phyloP scores from a whole-genome alignment of 805 yeast species.

The Sungouiozyma intestinalis region DNA sequence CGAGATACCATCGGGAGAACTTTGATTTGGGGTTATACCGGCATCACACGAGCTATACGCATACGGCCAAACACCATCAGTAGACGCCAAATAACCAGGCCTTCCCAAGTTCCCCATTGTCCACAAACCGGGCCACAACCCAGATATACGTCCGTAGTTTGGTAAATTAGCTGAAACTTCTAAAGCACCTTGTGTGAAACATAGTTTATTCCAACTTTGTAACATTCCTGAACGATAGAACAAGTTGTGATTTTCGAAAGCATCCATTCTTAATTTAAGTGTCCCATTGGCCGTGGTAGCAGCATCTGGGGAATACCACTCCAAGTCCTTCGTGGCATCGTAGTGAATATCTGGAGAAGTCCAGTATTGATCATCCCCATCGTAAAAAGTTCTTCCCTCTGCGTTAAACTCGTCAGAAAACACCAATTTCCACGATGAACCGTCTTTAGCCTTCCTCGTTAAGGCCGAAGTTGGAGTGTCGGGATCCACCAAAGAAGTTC shows the following conservation, averaged over 20 bases:
- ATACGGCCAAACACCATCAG: conserved; percentile 96
- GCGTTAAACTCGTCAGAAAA: conserved; percentile 87
- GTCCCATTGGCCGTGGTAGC: conserved; percentile 68
- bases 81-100: conserved; percentile 78
- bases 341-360: conserved; percentile 75
- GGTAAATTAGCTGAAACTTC: conserved; percentile 75
- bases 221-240: conserved; percentile 86
- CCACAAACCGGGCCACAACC: conserved; percentile 97
- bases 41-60: conserved; percentile 81
- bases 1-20: conserved; percentile 80
- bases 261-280: conserved; percentile 61
- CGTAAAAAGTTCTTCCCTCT: conserved; percentile 83
- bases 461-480: conserved; percentile 46
- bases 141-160: conserved; percentile 64
- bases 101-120: conserved; percentile 87
- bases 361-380: conserved; percentile 88
- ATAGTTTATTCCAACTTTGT: conserved; percentile 85
- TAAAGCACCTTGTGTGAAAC: conserved; percentile 75
- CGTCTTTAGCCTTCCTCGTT: conserved; percentile 46
- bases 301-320: conserved; percentile 95
- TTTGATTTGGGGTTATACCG: conserved; percentile 90
- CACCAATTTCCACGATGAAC: conserved; percentile 65
- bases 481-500: conserved; percentile 46
- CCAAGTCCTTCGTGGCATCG: conserved; percentile 80
- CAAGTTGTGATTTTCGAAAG: conserved; percentile 66